These are phyloP conservation scores for Exidia glandulosa DNA, from an alignment of 768 basidiomycete species.

Conservation along the genomic window DNA sequence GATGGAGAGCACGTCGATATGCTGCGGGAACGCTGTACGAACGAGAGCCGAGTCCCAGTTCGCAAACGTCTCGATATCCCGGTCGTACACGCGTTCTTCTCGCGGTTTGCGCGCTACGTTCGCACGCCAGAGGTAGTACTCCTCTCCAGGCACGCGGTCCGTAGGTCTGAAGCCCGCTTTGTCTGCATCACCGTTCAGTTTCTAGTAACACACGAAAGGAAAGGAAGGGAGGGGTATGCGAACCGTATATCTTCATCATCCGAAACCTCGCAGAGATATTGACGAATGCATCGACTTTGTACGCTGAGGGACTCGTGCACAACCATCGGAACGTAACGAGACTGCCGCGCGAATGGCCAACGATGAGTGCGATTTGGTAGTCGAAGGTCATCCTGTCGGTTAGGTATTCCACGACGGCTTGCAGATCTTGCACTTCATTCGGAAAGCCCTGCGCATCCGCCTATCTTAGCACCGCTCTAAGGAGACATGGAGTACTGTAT, in stretches of 20 bases:
- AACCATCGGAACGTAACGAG: slow-evolving; percentile 61
- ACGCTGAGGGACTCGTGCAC: slow-evolving; percentile 48
- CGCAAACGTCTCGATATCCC: slow-evolving; percentile 51
- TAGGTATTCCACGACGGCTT: slow-evolving; percentile 53
- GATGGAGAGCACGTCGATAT: slow-evolving; percentile 58
- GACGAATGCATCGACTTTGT: slow-evolving; percentile 46
- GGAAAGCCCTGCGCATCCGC: too few relatives aligned
- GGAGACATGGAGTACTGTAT: too few relatives aligned
- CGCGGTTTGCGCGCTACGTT: slow-evolving; percentile 55
- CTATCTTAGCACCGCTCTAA: too few relatives aligned
- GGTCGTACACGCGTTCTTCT: slow-evolving; percentile 40
- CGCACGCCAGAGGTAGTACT: slow-evolving; percentile 51
- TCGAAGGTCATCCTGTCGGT: slow-evolving; percentile 44
- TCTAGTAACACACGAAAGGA: not conserved
- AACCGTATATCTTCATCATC: slow-evolving; percentile 33
- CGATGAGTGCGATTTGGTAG: slow-evolving; percentile 56
- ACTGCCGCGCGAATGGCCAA: slow-evolving; percentile 73
- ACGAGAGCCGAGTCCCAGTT: slow-evolving; percentile 57
- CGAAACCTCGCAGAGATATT: slow-evolving; percentile 71
- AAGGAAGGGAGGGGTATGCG: not conserved
- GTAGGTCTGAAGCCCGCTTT: not conserved
- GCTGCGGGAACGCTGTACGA: slow-evolving; percentile 53
- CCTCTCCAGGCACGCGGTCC: slow-evolving; percentile 20
- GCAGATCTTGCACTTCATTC: slow-evolving; percentile 56
- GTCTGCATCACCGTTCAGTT: not conserved